Base-by-base conservation (phyloP, 2,329 filamentous ascomycete genomes). In the Venturia oleaginea region DNA sequence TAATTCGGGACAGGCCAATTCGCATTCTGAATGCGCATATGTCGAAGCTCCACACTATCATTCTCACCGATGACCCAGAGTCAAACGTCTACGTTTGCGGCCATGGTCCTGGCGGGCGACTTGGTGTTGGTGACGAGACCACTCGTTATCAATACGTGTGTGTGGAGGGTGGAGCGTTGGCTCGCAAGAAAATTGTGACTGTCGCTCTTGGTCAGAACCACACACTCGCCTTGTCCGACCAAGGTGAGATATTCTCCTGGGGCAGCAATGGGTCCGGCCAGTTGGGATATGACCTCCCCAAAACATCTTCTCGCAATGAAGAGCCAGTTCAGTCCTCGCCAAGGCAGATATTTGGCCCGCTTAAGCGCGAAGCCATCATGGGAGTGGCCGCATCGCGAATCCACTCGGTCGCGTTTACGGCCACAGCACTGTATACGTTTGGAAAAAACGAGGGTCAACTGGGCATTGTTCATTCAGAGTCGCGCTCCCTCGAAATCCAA, bases 401-500 rank as follows among this genome's bases (percentile, higher is more conserved):
- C 46, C 94, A 99, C 76, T 97, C 94, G 0, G 92, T 95, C 3
- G 91, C 91, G 0, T 89, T 94, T 71, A 97, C 91, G 0, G 82
- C 84, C 0, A 85, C 86, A 0, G 90, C 91, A 0, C 78, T 99
- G 1, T 99, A 90, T 72, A 96, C 91, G 2, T 99, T 96, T 82
- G 94, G 94, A 27, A 95, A 94, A 71, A 99, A 97, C 70, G 86
- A 92, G 69, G 94, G 94, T 1, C 94, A 99, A 74, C 83, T 99
- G 59, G 94, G 92, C 5, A 82, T 99, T 63, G 92, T 97, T 78
- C 94, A 97, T 73, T 93, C 94, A 0, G 93, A 97, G 76, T 95
- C 94, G 32, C 86, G 92, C 57, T 97, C 92, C 0, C 82, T 97
- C 5, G 90, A 94, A 69, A 79, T 88, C n/a, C 94, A 97, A 72